These are phyloP conservation scores for Globisporangium uncinulatum DNA, from an alignment of 352 stramenopile genomes.

Conservation along the genomic window DNA sequence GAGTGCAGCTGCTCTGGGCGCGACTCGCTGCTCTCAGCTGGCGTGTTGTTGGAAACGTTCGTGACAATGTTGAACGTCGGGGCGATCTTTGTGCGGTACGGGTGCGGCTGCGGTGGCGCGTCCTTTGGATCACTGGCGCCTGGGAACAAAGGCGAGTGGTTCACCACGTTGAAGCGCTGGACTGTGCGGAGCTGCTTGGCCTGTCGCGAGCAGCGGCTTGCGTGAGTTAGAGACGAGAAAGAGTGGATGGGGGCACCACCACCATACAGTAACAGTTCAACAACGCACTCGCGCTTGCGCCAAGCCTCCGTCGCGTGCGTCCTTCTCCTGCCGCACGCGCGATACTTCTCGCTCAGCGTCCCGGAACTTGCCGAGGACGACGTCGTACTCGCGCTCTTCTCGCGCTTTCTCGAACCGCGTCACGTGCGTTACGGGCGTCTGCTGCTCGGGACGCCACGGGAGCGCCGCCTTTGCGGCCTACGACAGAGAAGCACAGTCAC, in stretches of 20 bases:
- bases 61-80: conserved; percentile 65
- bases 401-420: conserved; percentile 66
- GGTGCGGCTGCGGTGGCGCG: conserved; percentile 25
- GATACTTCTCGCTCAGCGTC: conserved; percentile 43
- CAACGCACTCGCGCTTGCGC: conserved; percentile 33
- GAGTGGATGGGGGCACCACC: no score
- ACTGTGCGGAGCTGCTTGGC: conserved; percentile 52
- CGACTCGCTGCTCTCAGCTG: neutral
- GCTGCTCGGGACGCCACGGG: conserved; percentile 53
- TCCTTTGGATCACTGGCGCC: conserved; percentile 41
- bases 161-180: conserved; percentile 67
- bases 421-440: conserved; percentile 48
- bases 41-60: conserved; percentile 24
- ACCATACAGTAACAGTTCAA: neutral
- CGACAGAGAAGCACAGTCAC: no score
- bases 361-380: conserved; percentile 59
- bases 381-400: conserved; percentile 66
- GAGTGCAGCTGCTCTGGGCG: conserved; percentile 16
- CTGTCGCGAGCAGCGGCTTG: conserved; percentile 9
- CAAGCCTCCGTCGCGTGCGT: conserved; percentile 26
- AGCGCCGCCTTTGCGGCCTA: conserved; percentile 56
- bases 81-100: conserved; percentile 25
- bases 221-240: neutral
- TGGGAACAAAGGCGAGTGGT: conserved; percentile 45
- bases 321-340: conserved; percentile 24